Evolutionary conservation across 352 stramenopile species (phyloP).

Genomic region (Peronospora belbahrii): DNA sequence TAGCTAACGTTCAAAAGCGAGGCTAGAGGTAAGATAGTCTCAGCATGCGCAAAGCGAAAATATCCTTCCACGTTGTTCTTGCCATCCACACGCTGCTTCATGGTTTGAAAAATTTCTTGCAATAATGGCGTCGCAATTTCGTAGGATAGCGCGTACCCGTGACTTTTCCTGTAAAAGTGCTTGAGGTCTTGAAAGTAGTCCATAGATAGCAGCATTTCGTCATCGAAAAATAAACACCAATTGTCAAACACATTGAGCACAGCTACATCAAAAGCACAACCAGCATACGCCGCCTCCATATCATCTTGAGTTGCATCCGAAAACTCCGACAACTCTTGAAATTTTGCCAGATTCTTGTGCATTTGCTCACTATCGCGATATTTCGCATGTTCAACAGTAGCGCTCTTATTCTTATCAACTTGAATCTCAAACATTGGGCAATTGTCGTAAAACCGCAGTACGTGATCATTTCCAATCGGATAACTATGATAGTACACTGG

Average conservation of each 20-base stretch:
- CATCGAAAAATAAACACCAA: constrained; percentile 66
- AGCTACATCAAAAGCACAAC: constrained; percentile 74
- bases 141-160: constrained; percentile 58
- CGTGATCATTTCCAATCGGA: constrained; percentile 45
- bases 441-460: constrained; percentile 81
- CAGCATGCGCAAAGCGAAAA: constrained; percentile 81
- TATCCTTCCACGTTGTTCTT: constrained; percentile 39
- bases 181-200: constrained; percentile 86
- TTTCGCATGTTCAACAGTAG: constrained; percentile 42
- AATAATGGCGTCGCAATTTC: constrained; percentile 70
- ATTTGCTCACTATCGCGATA: constrained; percentile 52
- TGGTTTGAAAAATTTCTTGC: constrained; percentile 49
- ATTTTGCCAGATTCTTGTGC: constrained; percentile 38
- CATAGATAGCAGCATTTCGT: constrained; percentile 62
- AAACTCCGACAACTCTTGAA: constrained; percentile 28
- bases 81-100: constrained; percentile 36
- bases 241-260: constrained; percentile 33
- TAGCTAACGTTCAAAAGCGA: constrained; percentile 68
- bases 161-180: constrained; percentile 81
- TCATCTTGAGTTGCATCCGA: constrained; percentile 35
- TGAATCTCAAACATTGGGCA: constrained; percentile 48
- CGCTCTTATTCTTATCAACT: constrained; percentile 57
- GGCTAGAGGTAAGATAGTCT: constrained; percentile 71
- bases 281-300: constrained; percentile 70
- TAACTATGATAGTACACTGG: constrained; percentile 47